Base-by-base conservation (phyloP, 495 filamentous ascomycete species). In the Cercophora newfieldiana region DNA sequence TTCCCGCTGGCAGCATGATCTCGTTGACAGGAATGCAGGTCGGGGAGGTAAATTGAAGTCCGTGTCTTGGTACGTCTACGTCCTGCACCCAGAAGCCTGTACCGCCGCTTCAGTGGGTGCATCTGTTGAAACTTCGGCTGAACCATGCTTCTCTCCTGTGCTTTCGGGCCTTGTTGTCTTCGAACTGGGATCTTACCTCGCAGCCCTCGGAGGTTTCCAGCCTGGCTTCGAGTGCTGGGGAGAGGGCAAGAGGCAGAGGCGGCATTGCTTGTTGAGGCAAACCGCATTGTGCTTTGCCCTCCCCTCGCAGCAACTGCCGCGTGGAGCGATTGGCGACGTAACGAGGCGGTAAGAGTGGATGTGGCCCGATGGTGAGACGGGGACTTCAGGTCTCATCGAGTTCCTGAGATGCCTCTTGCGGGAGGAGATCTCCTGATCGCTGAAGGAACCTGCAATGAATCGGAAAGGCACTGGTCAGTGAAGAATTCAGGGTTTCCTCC, bases 231-330 rank as follows among this genome's bases (percentile, higher is more conserved):
- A 60, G 26, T 22, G n/a, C 29, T 60, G 57, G 16, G 10, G 29
- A 57, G 54, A 18, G 7, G 25, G 28, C 19, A 37, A 22, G 16
- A 53, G 50, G 10, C n/a, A n/a, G n/a, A 24, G 5, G 44, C 49
- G 58, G 65, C 58, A 29, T 58, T 56, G 16, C 65, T 66, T 49
- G 33, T 55, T 61, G 24, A 56, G 59, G 65, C 18, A 48, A 56
- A 30, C 59, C 65, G 65, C 65, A 19, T 24, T 54, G 58, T 18
- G 54, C 61, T 5, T 1, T 1, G 6, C 7, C 21, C 5, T 7
- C 2, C 24, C 59, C 24, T 18, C 44, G 21, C 18, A 53, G 4
- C 7, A n/a, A 24, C 50, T 54, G 49, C 61, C 30, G 61, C 61
- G 29, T 28, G 29, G 37, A 63, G 29, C 61, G 61, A 24, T 55